Percentiles rank a stretch among this genome's conserved stretches.
phyloP scores from a whole-genome alignment of 1,139 yeast genomes.

The Debaryomyces psychrophilus region DNA sequence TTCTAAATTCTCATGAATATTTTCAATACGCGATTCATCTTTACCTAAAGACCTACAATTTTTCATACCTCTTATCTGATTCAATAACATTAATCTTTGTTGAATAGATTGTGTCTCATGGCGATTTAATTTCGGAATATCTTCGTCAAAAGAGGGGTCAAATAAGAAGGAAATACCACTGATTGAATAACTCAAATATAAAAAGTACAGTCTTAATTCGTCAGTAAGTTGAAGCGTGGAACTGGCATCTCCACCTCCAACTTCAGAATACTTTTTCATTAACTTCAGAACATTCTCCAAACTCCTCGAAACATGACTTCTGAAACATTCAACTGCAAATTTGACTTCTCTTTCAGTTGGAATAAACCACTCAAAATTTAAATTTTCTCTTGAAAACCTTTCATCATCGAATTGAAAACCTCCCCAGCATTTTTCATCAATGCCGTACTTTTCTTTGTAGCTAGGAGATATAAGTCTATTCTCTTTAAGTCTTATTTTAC shows the following conservation, averaged over 20 bases:
- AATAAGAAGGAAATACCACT: constrained; percentile 78
- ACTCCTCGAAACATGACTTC: constrained; percentile 48
- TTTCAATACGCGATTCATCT: constrained; percentile 33
- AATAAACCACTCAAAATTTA: constrained; percentile 72
- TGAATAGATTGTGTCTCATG: constrained; percentile 40
- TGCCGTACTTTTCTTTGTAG: constrained; percentile 32
- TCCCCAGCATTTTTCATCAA: constrained; percentile 70
- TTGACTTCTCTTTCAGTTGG: constrained; percentile 62
- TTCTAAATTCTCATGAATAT: constrained; percentile 40
- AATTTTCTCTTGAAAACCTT: constrained; percentile 43
- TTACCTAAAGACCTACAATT: constrained; percentile 22
- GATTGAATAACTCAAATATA: constrained; percentile 60
- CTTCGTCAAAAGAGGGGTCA: constrained; percentile 65
- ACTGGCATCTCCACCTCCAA: constrained; percentile 21
- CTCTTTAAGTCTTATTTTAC: constrained; percentile 62
- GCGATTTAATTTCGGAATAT: constrained; percentile 41
- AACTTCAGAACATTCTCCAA: constrained; percentile 45
- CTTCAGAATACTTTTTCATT: constrained; percentile 32
- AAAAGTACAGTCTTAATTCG: constrained; percentile 56
- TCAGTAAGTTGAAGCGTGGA: constrained; percentile 40
- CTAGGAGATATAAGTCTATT: constrained; percentile 53
- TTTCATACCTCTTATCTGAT: constrained; percentile 32
- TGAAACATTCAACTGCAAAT: constrained; percentile 65
- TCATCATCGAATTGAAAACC: constrained; percentile 59
- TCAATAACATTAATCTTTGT: constrained; percentile 36